Base-by-base conservation (phyloP, 805 yeast genomes). In the Candida argentea region DNA sequence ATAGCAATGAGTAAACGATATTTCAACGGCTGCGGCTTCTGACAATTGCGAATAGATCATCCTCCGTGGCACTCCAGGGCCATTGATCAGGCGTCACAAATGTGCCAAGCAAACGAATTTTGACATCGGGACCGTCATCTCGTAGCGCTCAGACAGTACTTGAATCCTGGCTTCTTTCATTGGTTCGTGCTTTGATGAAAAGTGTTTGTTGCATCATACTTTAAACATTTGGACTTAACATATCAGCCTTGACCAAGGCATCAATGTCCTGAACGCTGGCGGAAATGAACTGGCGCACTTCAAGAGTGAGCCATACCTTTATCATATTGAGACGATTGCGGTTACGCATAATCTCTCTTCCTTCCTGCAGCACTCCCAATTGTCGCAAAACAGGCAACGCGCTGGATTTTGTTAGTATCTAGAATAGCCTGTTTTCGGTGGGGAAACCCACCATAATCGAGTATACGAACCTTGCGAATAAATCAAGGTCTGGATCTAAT, bases 401-500 rank as follows among this genome's bases (percentile, higher is more conserved):
- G 52, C 87, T 79, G 43, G 28, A 16, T 22, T 33, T 47, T 44
- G 42, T 48, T 44, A 28, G 15, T 24, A 9, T 13, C n/a, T 22
- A 33, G 31, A 25, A 33, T 18, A 45, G 27, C 20, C 41, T 41
- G 31, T 46, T 44, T 31, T 55, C 62, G 10, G 61, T 58, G 20
- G 66, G 66, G 26, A 59, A 59, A 8, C 65, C 67, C 40, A 57
- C 43, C 28, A 57, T 28, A 31, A 52, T 35, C 13, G 61, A 57
- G 31, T 56, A 76, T 77, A 81, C 91, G 68, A 74, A 82, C 91
- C 94, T 82, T 69, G 94, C 94, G 68, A 91, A 89, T 28, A 91
- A 67, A 56, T 91, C 98, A 44, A 91, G 64, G 24, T 85, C 76
- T 2, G 97, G 96, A 52, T 91, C 94, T 31, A 91, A 63, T 52